phyloP scores from a whole-genome alignment of 2,329 filamentous ascomycete genomes.

The Akanthomyces muscarius region DNA sequence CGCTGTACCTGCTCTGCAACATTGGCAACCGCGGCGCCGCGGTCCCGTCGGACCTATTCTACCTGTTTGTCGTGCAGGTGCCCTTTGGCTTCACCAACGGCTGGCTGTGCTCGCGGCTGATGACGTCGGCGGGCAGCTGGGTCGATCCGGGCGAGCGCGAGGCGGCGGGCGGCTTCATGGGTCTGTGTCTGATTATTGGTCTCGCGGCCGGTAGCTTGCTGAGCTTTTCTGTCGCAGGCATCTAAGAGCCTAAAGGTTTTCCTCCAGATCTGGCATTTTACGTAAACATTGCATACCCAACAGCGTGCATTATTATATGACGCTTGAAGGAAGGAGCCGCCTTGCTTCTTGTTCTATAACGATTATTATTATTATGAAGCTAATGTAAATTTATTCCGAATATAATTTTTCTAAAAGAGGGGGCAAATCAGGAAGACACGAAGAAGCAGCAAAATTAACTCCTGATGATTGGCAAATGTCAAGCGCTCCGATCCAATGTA shows the following conservation, averaged over 20 bases:
- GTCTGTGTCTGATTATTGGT: slow-evolving; percentile 79
- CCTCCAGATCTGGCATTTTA: neutral
- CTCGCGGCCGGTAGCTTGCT: slow-evolving; percentile 80
- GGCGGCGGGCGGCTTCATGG: slow-evolving; percentile 92
- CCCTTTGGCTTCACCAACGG: slow-evolving; percentile 83
- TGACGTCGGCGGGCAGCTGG: slow-evolving; percentile 84
- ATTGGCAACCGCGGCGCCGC: slow-evolving; percentile 70
- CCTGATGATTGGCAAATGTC: neutral
- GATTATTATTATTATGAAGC: slow-evolving; percentile 10
- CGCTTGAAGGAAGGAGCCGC: neutral
- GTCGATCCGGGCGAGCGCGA: slow-evolving; percentile 80
- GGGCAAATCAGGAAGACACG: neutral
- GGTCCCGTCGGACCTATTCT: slow-evolving; percentile 80
- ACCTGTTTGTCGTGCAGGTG: slow-evolving; percentile 77
- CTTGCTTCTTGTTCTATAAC: slow-evolving; percentile 2
- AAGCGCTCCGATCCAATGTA: slow-evolving; percentile 5
- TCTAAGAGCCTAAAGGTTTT: slow-evolving; percentile 31
- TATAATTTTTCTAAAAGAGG: neutral
- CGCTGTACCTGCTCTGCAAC: slow-evolving; percentile 88
- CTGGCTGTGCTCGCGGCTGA: slow-evolving; percentile 79
- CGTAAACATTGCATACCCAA: no score
- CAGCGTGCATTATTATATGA: neutral
- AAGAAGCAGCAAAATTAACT: neutral
- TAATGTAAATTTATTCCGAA: slow-evolving; percentile 8
- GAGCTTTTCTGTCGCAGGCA: slow-evolving; percentile 69